Evolutionary conservation across 2,329 filamentous ascomycete genomes (phyloP).

Genomic region (Colletotrichum eleusines): DNA sequence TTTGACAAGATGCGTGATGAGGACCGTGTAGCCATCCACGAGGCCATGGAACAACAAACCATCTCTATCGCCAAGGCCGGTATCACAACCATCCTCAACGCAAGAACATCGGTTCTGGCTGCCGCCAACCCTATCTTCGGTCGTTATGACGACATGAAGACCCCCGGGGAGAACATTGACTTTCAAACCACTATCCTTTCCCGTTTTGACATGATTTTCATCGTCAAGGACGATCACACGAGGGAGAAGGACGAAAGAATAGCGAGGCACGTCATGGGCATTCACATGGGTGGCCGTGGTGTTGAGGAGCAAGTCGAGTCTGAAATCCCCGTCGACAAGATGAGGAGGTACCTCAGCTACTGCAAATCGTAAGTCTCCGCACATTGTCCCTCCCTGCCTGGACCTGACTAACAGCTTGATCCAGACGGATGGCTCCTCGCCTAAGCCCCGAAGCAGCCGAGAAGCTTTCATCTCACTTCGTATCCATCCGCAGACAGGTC

Average conservation of each 20-base stretch:
- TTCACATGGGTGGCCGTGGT: constrained; percentile 92
- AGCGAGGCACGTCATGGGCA: constrained; percentile 95
- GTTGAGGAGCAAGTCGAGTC: constrained; percentile 85
- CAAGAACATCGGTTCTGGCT: constrained; percentile 92
- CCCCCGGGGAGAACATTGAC: constrained; percentile 97
- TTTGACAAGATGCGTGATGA: constrained; percentile 99
- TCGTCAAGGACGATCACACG: constrained; percentile 95
- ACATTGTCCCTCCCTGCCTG: background rate
- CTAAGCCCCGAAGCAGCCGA: constrained; percentile 92
- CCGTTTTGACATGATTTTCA: constrained; percentile 99
- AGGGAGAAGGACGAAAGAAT: constrained; percentile 91
- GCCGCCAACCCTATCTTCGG: constrained; percentile 98
- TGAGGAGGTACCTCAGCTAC: constrained; percentile 97
- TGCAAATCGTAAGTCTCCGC: constrained; percentile 83
- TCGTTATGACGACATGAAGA: constrained; percentile 97
- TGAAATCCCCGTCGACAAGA: constrained; percentile 94
- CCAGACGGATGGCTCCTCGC: constrained; percentile 88
- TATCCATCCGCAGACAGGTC: constrained; percentile 94
- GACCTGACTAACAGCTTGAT: constrained; percentile 47
- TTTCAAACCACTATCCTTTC: constrained; percentile 99
- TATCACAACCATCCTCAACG: constrained; percentile 98
- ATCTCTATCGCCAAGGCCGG: constrained; percentile 99
- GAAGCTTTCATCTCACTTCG: constrained; percentile 96
- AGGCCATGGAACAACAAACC: constrained; percentile 99
- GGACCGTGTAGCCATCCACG: constrained; percentile 96